phyloP scores from a whole-genome alignment of 179 eudicot species.

The Pouteria campechiana region DNA sequence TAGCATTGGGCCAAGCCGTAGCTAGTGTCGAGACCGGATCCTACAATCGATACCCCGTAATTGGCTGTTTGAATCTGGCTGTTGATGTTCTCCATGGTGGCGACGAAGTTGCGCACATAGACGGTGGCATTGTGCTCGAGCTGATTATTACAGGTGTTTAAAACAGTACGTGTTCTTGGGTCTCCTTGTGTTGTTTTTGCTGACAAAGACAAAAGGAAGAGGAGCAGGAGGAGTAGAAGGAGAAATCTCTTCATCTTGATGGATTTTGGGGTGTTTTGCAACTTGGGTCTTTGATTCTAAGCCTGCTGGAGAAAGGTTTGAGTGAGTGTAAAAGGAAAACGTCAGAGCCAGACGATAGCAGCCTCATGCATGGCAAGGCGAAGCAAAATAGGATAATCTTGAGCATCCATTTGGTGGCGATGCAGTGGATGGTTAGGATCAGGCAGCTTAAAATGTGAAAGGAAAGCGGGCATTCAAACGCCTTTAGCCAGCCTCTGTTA shows the following conservation, averaged over 20 bases:
- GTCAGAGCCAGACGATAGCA: no score
- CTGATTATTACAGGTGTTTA: constrained; percentile 23
- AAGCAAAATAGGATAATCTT: no score
- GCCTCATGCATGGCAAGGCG: no score
- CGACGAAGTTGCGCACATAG: constrained; percentile 26
- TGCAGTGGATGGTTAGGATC: no score
- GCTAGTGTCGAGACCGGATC: constrained; percentile 28
- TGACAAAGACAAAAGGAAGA: constrained; percentile 1
- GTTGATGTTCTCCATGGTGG: constrained; percentile 49
- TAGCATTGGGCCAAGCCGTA: constrained; percentile 57
- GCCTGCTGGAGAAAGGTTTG: not conserved
- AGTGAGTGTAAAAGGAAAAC: no score
- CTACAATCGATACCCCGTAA: constrained; percentile 24
- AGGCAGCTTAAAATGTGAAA: no score
- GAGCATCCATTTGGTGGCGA: no score
- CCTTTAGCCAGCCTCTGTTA: no score
- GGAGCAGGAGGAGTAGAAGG: not conserved
- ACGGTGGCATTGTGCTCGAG: constrained; percentile 25
- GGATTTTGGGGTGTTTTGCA: not conserved
- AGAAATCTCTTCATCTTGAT: constrained; percentile 14
- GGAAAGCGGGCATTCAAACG: no score
- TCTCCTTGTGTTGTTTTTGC: constrained; percentile 16
- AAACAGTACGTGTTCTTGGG: constrained; percentile 26
- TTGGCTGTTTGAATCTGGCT: constrained; percentile 24
- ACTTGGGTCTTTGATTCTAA: not conserved